Conservation (phyloP, 192 early-diverging fungal genomes). For the Linnemannia elongata region DNA sequence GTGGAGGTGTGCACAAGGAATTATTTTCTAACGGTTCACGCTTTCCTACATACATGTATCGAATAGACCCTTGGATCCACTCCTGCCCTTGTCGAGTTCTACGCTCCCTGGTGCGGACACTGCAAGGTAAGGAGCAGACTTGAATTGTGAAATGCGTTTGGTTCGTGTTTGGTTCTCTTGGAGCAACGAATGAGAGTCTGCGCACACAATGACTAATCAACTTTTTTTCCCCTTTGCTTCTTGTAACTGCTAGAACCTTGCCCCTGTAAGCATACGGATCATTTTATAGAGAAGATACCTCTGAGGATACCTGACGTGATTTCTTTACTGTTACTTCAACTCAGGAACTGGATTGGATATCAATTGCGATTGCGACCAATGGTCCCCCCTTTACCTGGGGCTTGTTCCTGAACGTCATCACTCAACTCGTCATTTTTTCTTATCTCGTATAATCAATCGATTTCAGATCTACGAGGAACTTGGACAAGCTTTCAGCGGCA, state of each 20-base stretch:
- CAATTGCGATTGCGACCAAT: background rate
- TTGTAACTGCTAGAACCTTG: constrained; percentile 38
- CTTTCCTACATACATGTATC: background rate
- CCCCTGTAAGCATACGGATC: constrained; percentile 31
- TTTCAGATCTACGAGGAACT: constrained; percentile 82
- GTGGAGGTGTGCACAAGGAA: background rate
- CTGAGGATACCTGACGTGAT: background rate
- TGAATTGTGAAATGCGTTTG: background rate
- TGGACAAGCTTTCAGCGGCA: constrained; percentile 79
- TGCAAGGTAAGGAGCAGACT: constrained; percentile 65
- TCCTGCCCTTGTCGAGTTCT: constrained; percentile 90
- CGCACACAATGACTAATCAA: constrained; percentile 31
- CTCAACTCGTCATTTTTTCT: background rate
- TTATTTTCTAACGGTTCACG: background rate
- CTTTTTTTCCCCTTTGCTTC: background rate
- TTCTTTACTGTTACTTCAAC: background rate
- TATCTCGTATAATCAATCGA: background rate
- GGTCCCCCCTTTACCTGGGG: background rate
- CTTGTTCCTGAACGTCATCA: constrained; percentile 9
- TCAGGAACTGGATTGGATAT: no score
- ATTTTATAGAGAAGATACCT: background rate
- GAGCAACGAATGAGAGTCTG: background rate
- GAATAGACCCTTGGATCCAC: constrained; percentile 43
- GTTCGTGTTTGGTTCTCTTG: background rate
- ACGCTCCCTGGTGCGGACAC: constrained; percentile 94